A percentile compares a stretch with the other conserved stretches of the same genome.
phyloP scores from a whole-genome alignment of 139 green algal genomes.

The Chlorella sp. region DNA sequence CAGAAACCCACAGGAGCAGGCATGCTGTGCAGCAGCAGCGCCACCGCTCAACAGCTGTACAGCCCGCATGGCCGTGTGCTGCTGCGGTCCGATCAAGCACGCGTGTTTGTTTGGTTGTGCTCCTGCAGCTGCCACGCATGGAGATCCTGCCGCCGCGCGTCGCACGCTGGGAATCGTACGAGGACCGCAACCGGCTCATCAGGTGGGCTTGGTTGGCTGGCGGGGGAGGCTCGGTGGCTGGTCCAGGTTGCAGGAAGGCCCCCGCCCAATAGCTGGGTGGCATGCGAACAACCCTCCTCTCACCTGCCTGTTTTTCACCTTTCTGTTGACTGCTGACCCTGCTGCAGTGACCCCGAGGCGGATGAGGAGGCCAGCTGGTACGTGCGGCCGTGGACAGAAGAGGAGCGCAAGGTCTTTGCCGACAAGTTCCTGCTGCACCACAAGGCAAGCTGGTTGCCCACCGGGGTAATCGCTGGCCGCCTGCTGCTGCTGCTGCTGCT shows the following conservation, averaged over 20 bases:
- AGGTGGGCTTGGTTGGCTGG: background rate
- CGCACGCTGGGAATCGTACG: slow-evolving; percentile 53
- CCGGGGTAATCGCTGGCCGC: background rate
- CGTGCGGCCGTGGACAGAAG: slow-evolving; percentile 72
- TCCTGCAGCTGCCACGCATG: slow-evolving; percentile 33
- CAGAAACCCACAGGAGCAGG: too few species aligned
- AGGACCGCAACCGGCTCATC: slow-evolving; percentile 58
- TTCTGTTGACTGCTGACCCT: too few species aligned
- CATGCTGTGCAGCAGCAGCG: too few species aligned
- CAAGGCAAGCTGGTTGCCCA: slow-evolving; percentile 55
- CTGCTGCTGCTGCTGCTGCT: background rate
- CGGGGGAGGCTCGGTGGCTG: too few species aligned
- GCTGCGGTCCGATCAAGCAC: too few species aligned
- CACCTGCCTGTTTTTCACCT: too few species aligned
- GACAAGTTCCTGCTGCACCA: slow-evolving; percentile 86
- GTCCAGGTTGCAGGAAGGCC: too few species aligned
- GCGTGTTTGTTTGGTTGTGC: too few species aligned
- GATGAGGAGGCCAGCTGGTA: slow-evolving; percentile 53
- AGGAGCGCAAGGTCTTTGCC: slow-evolving; percentile 87
- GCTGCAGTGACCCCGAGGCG: slow-evolving; percentile 58
- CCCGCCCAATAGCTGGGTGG: too few species aligned
- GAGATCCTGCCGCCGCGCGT: slow-evolving; percentile 10
- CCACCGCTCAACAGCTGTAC: too few species aligned
- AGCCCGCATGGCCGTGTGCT: too few species aligned
- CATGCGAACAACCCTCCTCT: too few species aligned